Conservation (phyloP, 1,284 basidiomycete genomes). For the Fistulinella cinereoalba region DNA sequence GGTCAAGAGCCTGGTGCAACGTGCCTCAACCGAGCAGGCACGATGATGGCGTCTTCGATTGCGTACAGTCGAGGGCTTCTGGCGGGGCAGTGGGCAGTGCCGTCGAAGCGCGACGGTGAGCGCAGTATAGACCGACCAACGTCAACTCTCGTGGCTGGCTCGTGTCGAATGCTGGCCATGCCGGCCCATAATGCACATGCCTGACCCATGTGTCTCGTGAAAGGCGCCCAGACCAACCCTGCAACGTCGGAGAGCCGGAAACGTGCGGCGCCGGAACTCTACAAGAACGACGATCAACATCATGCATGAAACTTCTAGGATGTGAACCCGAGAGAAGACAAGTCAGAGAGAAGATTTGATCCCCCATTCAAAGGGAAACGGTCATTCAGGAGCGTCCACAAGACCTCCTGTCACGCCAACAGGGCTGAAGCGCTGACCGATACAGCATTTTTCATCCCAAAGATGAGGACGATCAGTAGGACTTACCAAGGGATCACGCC, state of each 20-base stretch:
- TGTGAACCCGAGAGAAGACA: constrained; percentile 1
- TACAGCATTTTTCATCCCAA: constrained; percentile 29
- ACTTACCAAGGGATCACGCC: neutral
- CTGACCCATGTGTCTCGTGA: neutral
- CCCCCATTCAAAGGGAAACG: constrained; percentile 13
- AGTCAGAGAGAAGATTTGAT: constrained; percentile 35
- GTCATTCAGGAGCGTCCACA: constrained; percentile 31
- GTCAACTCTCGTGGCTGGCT: neutral
- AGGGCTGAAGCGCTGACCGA: constrained; percentile 7
- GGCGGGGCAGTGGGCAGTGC: constrained; percentile 4
- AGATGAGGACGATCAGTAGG: too few relatives aligned
- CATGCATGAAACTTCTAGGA: neutral
- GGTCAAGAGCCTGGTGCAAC: constrained; percentile 7
- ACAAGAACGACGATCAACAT: constrained; percentile 14
- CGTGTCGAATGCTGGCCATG: too few relatives aligned
- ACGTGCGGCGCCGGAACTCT: constrained; percentile 1
- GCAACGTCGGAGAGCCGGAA: too few relatives aligned
- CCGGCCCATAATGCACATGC: neutral
- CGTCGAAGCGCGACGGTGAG: neutral
- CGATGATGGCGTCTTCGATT: neutral
- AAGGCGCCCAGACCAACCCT: too few relatives aligned
- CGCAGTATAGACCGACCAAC: neutral
- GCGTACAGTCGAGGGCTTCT: too few relatives aligned
- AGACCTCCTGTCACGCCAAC: constrained; percentile 24
- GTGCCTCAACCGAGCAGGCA: constrained; percentile 11